Conservation (phyloP, 2,329 filamentous ascomycete genomes). For the Aspergillus brasiliensis region DNA sequence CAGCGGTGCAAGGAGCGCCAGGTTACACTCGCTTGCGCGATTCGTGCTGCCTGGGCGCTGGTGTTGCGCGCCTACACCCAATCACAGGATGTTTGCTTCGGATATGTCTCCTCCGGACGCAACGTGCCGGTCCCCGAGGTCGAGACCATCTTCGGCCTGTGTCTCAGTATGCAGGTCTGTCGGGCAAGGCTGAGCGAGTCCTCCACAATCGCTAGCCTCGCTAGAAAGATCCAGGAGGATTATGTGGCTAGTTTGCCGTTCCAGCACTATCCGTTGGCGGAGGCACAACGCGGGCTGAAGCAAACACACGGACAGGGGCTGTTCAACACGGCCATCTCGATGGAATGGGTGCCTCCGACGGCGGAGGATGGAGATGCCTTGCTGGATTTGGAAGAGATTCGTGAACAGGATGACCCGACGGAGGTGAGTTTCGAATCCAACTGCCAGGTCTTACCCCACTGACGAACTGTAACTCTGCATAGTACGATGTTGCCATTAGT, state of each 20-base stretch:
- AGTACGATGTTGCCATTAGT: neutral
- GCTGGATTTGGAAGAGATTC: neutral
- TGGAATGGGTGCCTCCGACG: neutral
- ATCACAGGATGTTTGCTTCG: neutral
- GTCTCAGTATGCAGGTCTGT: neutral
- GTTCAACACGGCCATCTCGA: neutral
- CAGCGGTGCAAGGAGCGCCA: neutral
- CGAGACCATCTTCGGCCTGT: neutral
- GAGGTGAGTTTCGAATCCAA: neutral
- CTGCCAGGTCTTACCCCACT: neutral
- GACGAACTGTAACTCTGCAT: neutral
- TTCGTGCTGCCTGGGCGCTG: neutral
- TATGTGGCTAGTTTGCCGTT: neutral
- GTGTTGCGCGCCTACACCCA: neutral
- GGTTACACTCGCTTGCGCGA: neutral
- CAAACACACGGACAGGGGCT: neutral
- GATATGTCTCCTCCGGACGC: neutral
- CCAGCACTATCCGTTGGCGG: neutral
- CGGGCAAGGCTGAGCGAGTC: neutral
- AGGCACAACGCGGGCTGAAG: neutral
- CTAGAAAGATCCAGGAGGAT: neutral
- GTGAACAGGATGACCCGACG: neutral
- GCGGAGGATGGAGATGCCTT: neutral
- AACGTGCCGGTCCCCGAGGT: neutral
- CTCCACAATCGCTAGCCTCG: neutral